Conservation (phyloP, 2,329 filamentous ascomycete genomes). For the Apiospora sp. region DNA sequence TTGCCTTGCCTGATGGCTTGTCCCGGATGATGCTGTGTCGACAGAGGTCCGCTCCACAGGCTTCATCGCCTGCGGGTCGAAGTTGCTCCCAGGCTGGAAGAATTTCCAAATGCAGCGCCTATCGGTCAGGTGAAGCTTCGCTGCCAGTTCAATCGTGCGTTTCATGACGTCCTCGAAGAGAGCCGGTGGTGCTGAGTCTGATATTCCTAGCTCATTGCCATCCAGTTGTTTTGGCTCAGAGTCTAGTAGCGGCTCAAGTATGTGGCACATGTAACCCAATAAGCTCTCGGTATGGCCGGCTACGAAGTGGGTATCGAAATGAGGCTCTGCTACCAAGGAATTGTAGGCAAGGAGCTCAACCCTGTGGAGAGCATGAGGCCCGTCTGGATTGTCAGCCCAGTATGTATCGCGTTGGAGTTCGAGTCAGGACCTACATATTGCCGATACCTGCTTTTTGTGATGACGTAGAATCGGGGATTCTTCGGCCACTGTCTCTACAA, state of each 20-base stretch:
- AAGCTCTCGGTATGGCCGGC: not conserved
- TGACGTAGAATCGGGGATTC: not conserved
- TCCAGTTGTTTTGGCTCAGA: not conserved
- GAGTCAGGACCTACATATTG: not conserved
- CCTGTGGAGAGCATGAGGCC: not conserved
- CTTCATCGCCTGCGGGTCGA: constrained; percentile 7
- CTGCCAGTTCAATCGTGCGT: not conserved
- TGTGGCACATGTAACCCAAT: not conserved
- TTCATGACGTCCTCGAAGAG: not conserved
- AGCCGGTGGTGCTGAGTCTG: not conserved
- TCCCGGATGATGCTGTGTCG: too few relatives aligned
- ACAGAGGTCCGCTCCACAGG: too few relatives aligned
- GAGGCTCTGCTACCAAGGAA: not conserved
- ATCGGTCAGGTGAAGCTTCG: not conserved
- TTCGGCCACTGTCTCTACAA: not conserved
- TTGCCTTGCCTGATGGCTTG: not conserved
- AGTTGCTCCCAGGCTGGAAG: not conserved
- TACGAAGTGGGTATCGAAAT: not conserved
- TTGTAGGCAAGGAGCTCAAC: constrained; percentile 7
- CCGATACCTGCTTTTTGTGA: not conserved
- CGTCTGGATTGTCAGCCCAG: not conserved
- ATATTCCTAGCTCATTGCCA: not conserved
- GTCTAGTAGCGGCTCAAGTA: not conserved
- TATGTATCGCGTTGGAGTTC: not conserved
- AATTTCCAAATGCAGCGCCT: not conserved